Conservation (phyloP, 768 basidiomycete species). For the Cantharellus anzutake region DNA sequence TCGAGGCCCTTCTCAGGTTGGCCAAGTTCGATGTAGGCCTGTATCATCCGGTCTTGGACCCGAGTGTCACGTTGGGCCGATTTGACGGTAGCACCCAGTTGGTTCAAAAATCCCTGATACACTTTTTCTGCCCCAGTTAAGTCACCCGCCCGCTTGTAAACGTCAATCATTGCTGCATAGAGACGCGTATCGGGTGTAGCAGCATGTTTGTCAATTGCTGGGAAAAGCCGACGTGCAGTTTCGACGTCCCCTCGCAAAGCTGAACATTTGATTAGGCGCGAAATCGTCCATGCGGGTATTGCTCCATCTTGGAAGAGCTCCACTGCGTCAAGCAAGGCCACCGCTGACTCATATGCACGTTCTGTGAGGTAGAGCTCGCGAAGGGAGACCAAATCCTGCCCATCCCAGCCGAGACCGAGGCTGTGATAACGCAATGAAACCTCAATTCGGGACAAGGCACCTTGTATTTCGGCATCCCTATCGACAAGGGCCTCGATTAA, state of each 20-base stretch:
- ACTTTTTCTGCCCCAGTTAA: slow-evolving; percentile 34
- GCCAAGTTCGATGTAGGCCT: slow-evolving; percentile 46
- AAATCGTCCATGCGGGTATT: slow-evolving; percentile 30
- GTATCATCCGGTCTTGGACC: slow-evolving; percentile 46
- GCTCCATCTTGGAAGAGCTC: slow-evolving; percentile 15
- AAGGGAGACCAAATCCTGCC: neutral
- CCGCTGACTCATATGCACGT: slow-evolving; percentile 48
- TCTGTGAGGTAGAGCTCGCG: slow-evolving; percentile 22
- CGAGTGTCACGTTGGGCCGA: slow-evolving; percentile 17
- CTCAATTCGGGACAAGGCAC: neutral
- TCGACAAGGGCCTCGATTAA: slow-evolving; percentile 43
- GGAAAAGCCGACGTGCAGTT: slow-evolving; percentile 44
- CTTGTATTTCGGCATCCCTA: slow-evolving; percentile 43
- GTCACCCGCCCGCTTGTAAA: slow-evolving; percentile 32
- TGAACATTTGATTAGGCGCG: slow-evolving; percentile 30
- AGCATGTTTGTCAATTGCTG: slow-evolving; percentile 31
- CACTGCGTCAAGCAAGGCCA: slow-evolving; percentile 52
- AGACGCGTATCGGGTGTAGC: slow-evolving; percentile 15
- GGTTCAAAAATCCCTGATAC: slow-evolving; percentile 36
- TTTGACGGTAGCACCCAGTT: slow-evolving; percentile 20
- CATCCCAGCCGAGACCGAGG: neutral
- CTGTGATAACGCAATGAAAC: neutral
- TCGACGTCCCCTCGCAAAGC: slow-evolving; percentile 36
- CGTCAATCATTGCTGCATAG: slow-evolving; percentile 37
- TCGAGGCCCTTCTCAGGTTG: slow-evolving; percentile 42